Evolutionary conservation across 2,329 filamentous ascomycete species (phyloP).

Genomic region (Chrysoporthe cubensis): DNA sequence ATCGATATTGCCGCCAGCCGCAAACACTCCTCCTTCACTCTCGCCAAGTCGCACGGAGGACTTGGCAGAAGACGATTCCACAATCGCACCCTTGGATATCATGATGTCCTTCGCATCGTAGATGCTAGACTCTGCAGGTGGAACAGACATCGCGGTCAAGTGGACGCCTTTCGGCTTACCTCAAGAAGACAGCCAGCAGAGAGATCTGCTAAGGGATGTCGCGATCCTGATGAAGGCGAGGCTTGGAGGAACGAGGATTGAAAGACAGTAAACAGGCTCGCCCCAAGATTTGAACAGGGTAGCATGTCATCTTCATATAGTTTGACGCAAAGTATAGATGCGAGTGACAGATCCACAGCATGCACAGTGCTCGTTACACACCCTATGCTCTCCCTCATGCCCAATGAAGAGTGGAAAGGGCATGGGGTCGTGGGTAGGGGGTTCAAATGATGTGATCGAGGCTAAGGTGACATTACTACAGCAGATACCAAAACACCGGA

Average conservation of each 20-base stretch:
- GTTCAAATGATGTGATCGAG: constrained; percentile 26
- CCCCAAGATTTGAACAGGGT: not conserved
- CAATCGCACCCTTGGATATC: constrained; percentile 15
- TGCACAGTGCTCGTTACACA: not conserved
- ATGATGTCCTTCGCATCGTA: constrained; percentile 21
- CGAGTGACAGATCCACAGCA: not conserved
- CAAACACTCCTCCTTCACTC: constrained; percentile 25
- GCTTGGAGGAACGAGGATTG: not conserved
- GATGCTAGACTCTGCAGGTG: constrained; percentile 1
- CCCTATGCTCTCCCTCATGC: not conserved
- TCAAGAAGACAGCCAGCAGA: not conserved
- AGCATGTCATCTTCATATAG: constrained; percentile 1
- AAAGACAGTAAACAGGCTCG: not conserved
- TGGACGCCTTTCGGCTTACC: not conserved
- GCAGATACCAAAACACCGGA: constrained; percentile 10
- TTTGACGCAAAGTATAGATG: not conserved
- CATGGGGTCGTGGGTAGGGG: constrained; percentile 17
- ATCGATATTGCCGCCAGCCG: constrained; percentile 29
- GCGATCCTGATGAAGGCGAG: not conserved
- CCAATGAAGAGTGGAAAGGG: constrained; percentile 23
- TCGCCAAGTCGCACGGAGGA: constrained; percentile 20
- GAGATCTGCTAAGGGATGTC: not conserved
- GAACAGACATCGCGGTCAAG: constrained; percentile 13
- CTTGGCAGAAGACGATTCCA: constrained; percentile 9
- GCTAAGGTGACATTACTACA: constrained; percentile 25